A percentile compares a stretch with the other conserved stretches of the same genome.
Conservation (phyloP, 2,329 filamentous ascomycete genomes). For the Coniochaeta sp. region DNA sequence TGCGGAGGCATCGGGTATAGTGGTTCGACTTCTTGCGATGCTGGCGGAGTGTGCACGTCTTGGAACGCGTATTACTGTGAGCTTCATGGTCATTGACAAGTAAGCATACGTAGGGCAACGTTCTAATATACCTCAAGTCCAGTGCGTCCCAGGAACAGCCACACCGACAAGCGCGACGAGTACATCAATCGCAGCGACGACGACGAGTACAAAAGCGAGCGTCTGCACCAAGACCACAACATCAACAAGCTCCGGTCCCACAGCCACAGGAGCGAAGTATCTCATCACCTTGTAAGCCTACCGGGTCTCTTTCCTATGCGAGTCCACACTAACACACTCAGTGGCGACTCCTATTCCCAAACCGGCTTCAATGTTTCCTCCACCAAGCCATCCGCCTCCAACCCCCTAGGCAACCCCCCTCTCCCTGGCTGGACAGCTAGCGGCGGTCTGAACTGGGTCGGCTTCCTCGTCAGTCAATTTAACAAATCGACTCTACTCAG, state of each 20-base stretch:
- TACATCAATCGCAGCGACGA: background rate
- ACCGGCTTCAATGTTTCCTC: constrained; percentile 45
- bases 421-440: constrained; percentile 40
- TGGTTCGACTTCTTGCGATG: constrained; percentile 7
- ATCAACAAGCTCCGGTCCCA: constrained; percentile 2
- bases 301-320: background rate
- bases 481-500: constrained; percentile 32
- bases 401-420: constrained; percentile 54
- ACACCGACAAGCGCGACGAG: background rate
- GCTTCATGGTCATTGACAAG: background rate
- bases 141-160: constrained; percentile 10
- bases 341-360: constrained; percentile 52
- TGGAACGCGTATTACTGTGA: constrained; percentile 13
- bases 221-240: constrained; percentile 4
- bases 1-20: constrained; percentile 11
- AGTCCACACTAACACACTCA: constrained; percentile 12
- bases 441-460: constrained; percentile 41
- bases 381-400: constrained; percentile 40
- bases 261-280: constrained; percentile 17
- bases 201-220: constrained; percentile 5
- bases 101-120: no score
- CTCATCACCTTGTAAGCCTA: constrained; percentile 31
- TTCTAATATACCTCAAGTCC: constrained; percentile 5
- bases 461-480: constrained; percentile 31
- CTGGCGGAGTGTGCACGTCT: constrained; percentile 8